Evolutionary conservation across 2,329 filamentous ascomycete species (phyloP).

Genomic region (Paracorniculantispora psalliotae): DNA sequence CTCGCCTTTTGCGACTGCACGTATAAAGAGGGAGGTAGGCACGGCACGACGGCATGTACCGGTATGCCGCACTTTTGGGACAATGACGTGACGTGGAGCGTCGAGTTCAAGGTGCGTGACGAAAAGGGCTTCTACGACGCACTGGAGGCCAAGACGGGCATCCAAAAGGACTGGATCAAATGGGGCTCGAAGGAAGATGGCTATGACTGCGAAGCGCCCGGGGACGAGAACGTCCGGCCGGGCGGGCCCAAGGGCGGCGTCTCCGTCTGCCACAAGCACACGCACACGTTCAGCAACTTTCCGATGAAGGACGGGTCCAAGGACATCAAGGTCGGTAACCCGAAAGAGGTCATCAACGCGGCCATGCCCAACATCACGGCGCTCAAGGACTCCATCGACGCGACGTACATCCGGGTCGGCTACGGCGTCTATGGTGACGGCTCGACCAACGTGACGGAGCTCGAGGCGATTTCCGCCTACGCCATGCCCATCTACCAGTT

Average conservation of each 20-base stretch:
- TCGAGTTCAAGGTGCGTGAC: neutral
- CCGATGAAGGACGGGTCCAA: neutral
- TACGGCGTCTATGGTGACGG: neutral
- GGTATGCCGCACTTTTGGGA: neutral
- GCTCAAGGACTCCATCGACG: neutral
- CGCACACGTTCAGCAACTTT: constrained; percentile 2
- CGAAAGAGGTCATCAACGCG: constrained; percentile 5
- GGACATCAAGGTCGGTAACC: constrained; percentile 2
- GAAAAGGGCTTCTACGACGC: constrained; percentile 7
- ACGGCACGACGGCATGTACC: neutral
- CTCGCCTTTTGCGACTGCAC: neutral
- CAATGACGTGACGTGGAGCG: neutral
- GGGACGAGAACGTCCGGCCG: neutral
- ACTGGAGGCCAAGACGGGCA: neutral
- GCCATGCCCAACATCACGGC: neutral
- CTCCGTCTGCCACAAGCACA: neutral
- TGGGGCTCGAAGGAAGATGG: neutral
- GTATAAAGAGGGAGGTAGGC: neutral
- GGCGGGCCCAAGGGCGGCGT: no score
- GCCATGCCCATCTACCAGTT: constrained; percentile 5
- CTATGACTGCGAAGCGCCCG: neutral
- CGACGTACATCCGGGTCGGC: neutral
- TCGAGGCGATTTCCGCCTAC: neutral
- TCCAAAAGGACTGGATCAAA: constrained; percentile 6
- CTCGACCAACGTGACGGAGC: neutral